Conservation (phyloP, 2,329 filamentous ascomycete genomes). For the Didymella pinodella region DNA sequence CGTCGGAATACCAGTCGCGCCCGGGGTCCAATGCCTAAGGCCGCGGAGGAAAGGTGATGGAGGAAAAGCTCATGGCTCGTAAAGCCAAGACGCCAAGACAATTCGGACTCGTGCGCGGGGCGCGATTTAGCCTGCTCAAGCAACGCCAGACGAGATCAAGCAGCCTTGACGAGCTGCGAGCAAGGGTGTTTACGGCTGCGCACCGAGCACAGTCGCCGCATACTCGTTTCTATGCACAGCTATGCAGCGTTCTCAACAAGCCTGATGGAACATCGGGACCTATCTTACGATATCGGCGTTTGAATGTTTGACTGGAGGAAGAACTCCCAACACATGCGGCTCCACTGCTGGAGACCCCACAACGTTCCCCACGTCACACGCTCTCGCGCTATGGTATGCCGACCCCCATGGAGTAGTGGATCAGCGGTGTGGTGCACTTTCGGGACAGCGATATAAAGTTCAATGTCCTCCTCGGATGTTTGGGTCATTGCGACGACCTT, state of each 20-base stretch:
- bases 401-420: constrained; percentile 20
- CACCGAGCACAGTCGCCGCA: constrained; percentile 16
- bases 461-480: background rate
- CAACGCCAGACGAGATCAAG: constrained; percentile 18
- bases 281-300: constrained; percentile 22
- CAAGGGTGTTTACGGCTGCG: constrained; percentile 9
- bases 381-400: constrained; percentile 18
- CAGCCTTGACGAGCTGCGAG: constrained; percentile 2
- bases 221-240: constrained; percentile 9
- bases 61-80: background rate
- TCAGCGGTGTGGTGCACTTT: constrained; percentile 7
- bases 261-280: constrained; percentile 4
- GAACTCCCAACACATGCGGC: constrained; percentile 23
- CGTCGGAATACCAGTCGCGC: background rate
- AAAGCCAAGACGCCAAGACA: constrained; percentile 15
- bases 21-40: background rate
- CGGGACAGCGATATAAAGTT: constrained; percentile 15
- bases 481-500: background rate
- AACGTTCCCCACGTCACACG: constrained; percentile 27
- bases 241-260: constrained; percentile 12
- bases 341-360: constrained; percentile 34
- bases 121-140: constrained; percentile 5
- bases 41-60: background rate
- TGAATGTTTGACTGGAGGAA: constrained; percentile 37
- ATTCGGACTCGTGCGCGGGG: background rate